A percentile compares a stretch with the other conserved stretches of the same genome.
Conservation (phyloP, 2,329 filamentous ascomycete species). For the Neoascochyta sp. region DNA sequence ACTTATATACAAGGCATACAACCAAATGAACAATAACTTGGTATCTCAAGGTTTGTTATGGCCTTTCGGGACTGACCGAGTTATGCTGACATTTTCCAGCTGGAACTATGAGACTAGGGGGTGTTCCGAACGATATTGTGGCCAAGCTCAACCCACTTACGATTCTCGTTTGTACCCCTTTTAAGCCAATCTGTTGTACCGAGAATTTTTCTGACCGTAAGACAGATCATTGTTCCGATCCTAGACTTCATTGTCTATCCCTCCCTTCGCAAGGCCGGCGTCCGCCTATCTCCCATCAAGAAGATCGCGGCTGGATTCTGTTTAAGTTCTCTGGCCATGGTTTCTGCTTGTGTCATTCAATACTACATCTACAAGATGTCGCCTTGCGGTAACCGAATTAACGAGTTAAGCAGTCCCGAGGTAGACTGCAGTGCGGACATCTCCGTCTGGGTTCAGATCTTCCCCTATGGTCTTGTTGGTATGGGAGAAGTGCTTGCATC, state of each 20-base stretch:
- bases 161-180: no score
- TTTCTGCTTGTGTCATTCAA: slow-evolving; percentile 56
- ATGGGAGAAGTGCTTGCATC: slow-evolving; percentile 61
- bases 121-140: slow-evolving; percentile 73
- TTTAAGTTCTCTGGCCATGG: slow-evolving; percentile 59
- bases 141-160: slow-evolving; percentile 74
- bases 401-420: slow-evolving; percentile 37
- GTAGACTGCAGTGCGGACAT: slow-evolving; percentile 44
- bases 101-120: slow-evolving; percentile 62
- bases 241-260: slow-evolving; percentile 67
- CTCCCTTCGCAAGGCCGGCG: slow-evolving; percentile 58
- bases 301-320: slow-evolving; percentile 69
- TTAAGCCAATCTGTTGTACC: no score
- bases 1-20: slow-evolving; percentile 22
- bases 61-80: no score
- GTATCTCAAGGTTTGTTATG: no score
- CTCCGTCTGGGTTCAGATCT: slow-evolving; percentile 55
- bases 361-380: slow-evolving; percentile 48
- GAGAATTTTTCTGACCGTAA: no score
- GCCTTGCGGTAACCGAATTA: slow-evolving; percentile 25
- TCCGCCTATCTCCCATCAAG: slow-evolving; percentile 71
- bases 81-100: no score
- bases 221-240: slow-evolving; percentile 59
- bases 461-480: slow-evolving; percentile 54
- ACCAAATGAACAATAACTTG: slow-evolving; percentile 64